Conservation (phyloP, 331 rosid genomes). For the Ulmus americana region DNA sequence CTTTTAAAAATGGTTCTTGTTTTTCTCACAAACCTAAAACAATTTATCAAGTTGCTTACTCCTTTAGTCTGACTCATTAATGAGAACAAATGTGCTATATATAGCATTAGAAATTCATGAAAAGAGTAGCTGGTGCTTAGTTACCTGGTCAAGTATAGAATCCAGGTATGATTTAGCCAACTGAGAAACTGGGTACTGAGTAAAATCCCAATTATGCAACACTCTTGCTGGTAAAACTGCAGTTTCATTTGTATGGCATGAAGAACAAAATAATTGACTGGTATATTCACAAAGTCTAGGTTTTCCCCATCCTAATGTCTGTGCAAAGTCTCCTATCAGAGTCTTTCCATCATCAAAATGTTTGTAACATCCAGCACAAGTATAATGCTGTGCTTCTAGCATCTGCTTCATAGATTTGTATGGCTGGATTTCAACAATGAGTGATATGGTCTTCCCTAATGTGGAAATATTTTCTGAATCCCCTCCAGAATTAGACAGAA, state of each 20-base stretch:
- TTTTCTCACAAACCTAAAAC: no score
- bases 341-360: conserved; percentile 76
- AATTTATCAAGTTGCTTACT: neutral
- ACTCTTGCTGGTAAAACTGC: conserved; percentile 91
- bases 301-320: conserved; percentile 90
- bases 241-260: conserved; percentile 83
- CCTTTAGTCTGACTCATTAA: neutral
- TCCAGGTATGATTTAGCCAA: conserved; percentile 85
- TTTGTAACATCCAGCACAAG: conserved; percentile 87
- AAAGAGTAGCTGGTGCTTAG: conserved; percentile 8
- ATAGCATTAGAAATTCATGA: neutral
- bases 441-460: conserved; percentile 71
- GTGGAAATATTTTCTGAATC: conserved; percentile 33
- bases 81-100: neutral
- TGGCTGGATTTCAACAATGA: conserved; percentile 73
- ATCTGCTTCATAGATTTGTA: conserved; percentile 68
- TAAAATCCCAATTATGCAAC: conserved; percentile 91
- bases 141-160: conserved; percentile 87
- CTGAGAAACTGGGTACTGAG: conserved; percentile 69
- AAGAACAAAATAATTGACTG: conserved; percentile 77
- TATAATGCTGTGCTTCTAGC: conserved; percentile 77
- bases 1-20: no score
- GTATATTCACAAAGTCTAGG: conserved; percentile 94
- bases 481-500: conserved; percentile 32
- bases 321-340: conserved; percentile 65